phyloP scores from a whole-genome alignment of 2,329 filamentous ascomycete genomes.

The Mariannaea sp. region DNA sequence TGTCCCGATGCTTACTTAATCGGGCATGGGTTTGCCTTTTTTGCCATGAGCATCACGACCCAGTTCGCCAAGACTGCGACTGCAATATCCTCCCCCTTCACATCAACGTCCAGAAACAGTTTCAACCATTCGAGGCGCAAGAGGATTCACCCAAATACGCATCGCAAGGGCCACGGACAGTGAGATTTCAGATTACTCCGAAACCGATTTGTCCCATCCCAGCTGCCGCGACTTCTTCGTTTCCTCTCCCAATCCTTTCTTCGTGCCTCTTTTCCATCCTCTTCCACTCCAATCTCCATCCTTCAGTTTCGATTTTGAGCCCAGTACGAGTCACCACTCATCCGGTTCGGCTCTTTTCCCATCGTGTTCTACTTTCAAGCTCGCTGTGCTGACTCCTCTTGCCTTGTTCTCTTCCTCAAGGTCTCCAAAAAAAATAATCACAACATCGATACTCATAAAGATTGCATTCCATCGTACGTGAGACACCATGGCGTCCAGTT shows the following conservation, averaged over 20 bases:
- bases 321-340: constrained; percentile 46
- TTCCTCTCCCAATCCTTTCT: not conserved
- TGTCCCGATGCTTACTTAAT: constrained; percentile 35
- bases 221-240: not conserved
- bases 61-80: not conserved
- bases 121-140: not conserved
- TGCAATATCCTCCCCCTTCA: constrained; percentile 3
- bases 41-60: constrained; percentile 17
- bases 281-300: constrained; percentile 13
- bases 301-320: constrained; percentile 38
- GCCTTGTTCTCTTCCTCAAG: constrained; percentile 31
- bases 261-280: constrained; percentile 19
- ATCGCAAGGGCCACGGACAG: not conserved
- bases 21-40: constrained; percentile 20
- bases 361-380: constrained; percentile 37
- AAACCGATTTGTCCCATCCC: not conserved
- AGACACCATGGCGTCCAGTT: constrained; percentile 58
- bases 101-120: not conserved
- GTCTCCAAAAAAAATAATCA: constrained; percentile 18
- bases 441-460: no score
- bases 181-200: not conserved
- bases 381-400: constrained; percentile 45
- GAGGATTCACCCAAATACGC: not conserved
- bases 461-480: constrained; percentile 27
- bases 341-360: constrained; percentile 51